phyloP scores from a whole-genome alignment of 306 rosid genomes.

The Acmispon strigosus region DNA sequence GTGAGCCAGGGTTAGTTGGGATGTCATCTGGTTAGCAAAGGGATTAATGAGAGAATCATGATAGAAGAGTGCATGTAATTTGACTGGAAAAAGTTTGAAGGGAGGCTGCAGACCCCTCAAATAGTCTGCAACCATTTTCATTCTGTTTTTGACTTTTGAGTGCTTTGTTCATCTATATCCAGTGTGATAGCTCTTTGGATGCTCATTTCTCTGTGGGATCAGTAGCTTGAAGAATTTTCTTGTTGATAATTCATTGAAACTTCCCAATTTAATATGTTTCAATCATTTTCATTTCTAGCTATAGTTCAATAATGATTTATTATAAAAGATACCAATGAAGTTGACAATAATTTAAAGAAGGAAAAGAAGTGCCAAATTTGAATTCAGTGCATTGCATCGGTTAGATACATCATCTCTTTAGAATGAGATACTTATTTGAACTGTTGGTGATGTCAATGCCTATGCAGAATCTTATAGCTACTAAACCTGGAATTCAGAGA shows the following conservation, averaged over 20 bases:
- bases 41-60: neutral
- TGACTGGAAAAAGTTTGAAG: conserved; percentile 4
- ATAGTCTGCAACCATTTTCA: neutral
- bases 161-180: neutral
- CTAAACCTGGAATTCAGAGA: conserved; percentile 91
- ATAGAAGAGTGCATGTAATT: neutral
- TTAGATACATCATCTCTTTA: conserved; percentile 5
- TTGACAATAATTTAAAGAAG: neutral
- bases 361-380: neutral
- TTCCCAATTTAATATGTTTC: neutral
- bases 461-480: conserved; percentile 82
- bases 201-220: neutral
- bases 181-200: neutral
- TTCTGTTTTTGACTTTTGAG: neutral
- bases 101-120: neutral
- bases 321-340: neutral
- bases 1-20: neutral
- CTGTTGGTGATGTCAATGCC: conserved; percentile 2
- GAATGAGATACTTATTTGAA: neutral
- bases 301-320: neutral
- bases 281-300: neutral
- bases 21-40: neutral
- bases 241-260: neutral
- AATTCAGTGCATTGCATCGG: conserved; percentile 10
- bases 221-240: neutral